Evolutionary conservation across 2,329 filamentous ascomycete species (phyloP).

Genomic region (Xylaria hypoxylon): DNA sequence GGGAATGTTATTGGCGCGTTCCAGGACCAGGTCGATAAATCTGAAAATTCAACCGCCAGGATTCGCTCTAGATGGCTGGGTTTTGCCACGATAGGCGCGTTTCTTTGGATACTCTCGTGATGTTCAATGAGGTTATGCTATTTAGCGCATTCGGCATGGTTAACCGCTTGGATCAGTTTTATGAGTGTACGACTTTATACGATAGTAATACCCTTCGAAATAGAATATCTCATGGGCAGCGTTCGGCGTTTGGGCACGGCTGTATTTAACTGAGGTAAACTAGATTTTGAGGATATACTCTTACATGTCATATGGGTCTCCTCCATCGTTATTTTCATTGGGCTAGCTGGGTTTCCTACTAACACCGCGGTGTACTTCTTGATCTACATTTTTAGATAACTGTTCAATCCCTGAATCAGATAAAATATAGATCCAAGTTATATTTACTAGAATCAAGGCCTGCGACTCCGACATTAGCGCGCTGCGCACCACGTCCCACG

Average conservation of each 20-base stretch:
- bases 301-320: background rate
- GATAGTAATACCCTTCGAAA: slow-evolving; percentile 1
- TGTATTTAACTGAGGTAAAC: background rate
- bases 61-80: slow-evolving; percentile 12
- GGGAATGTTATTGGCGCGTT: slow-evolving; percentile 72
- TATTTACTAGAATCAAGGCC: background rate
- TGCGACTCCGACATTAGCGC: background rate
- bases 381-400: too few relatives aligned
- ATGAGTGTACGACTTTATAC: slow-evolving; percentile 18
- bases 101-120: slow-evolving; percentile 23
- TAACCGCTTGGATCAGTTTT: background rate
- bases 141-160: background rate
- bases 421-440: background rate
- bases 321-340: background rate
- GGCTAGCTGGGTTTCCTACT: background rate
- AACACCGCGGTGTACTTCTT: background rate
- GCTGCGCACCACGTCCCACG: background rate
- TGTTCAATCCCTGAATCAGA: background rate
- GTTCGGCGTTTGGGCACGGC: background rate
- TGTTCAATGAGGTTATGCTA: background rate
- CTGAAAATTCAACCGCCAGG: slow-evolving; percentile 17
- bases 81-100: background rate
- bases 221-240: background rate
- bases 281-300: background rate
- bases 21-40: slow-evolving; percentile 56